Conservation (phyloP, 345 rosid species). For the Lepidium africanum region DNA sequence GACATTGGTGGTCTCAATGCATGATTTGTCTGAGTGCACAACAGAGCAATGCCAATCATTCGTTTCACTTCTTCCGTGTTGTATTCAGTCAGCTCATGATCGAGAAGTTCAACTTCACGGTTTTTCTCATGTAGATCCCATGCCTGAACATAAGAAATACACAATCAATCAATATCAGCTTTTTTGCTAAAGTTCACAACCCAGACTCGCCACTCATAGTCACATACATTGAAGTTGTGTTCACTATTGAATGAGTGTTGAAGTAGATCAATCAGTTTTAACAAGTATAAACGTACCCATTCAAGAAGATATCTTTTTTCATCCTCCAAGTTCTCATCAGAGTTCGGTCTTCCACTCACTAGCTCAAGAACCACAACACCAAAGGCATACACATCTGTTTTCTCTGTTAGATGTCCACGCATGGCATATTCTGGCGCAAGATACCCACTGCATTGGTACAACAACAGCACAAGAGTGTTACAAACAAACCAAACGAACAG, state of each 20-base stretch:
- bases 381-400: slow-evolving; percentile 45
- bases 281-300: slow-evolving; percentile 31
- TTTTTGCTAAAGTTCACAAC: no score
- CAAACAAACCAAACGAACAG: no score
- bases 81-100: slow-evolving; percentile 31
- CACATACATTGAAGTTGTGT: no score
- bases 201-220: no score
- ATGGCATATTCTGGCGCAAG: slow-evolving; percentile 61
- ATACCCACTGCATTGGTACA: slow-evolving; percentile 32
- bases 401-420: slow-evolving; percentile 52
- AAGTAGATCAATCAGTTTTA: neutral
- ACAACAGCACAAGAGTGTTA: no score
- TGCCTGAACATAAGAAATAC: slow-evolving; percentile 30
- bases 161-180: neutral
- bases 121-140: slow-evolving; percentile 48
- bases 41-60: slow-evolving; percentile 45
- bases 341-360: slow-evolving; percentile 34
- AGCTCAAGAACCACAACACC: slow-evolving; percentile 35
- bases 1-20: slow-evolving; percentile 53
- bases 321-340: slow-evolving; percentile 20
- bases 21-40: slow-evolving; percentile 59
- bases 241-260: no score
- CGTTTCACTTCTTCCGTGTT: slow-evolving; percentile 41
- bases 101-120: slow-evolving; percentile 36
- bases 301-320: slow-evolving; percentile 47